Evolutionary conservation across 2,329 filamentous ascomycete genomes (phyloP).

Genomic region (Erysiphe pulchra): DNA sequence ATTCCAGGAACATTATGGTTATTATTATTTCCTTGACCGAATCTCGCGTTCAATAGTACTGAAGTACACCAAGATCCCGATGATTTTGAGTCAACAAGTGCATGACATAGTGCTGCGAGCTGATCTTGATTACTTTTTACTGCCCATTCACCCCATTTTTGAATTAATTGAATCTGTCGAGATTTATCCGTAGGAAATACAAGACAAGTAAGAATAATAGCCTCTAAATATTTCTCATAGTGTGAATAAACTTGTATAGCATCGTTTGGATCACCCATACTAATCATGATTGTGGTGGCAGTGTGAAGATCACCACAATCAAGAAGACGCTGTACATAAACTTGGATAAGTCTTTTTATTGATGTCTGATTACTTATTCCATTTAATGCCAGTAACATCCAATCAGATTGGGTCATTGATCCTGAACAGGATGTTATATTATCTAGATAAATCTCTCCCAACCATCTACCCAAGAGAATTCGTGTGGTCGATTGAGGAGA

Average conservation of each 20-base stretch:
- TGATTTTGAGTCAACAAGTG: conserved; percentile 66
- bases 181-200: conserved; percentile 74
- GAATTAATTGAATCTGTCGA: conserved; percentile 61
- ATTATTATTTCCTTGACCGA: conserved; percentile 25
- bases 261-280: conserved; percentile 77
- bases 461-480: conserved; percentile 75
- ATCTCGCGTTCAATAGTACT: conserved; percentile 35
- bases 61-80: conserved; percentile 76
- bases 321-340: conserved; percentile 72
- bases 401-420: conserved; percentile 80
- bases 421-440: conserved; percentile 57
- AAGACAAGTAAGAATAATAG: conserved; percentile 64
- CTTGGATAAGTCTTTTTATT: conserved; percentile 71
- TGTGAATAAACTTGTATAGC: conserved; percentile 93
- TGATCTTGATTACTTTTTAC: conserved; percentile 71
- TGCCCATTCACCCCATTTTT: conserved; percentile 87
- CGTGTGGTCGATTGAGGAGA: conserved; percentile 46
- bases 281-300: conserved; percentile 75
- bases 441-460: conserved; percentile 63
- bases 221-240: conserved; percentile 78
- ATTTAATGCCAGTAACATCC: conserved; percentile 86
- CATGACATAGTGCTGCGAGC: conserved; percentile 76
- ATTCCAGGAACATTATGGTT: conserved; percentile 29
- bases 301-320: conserved; percentile 80
- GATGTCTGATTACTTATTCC: conserved; percentile 57